Base-by-base conservation (phyloP, 208 protist species). In the Wallacemonas rigidus region DNA sequence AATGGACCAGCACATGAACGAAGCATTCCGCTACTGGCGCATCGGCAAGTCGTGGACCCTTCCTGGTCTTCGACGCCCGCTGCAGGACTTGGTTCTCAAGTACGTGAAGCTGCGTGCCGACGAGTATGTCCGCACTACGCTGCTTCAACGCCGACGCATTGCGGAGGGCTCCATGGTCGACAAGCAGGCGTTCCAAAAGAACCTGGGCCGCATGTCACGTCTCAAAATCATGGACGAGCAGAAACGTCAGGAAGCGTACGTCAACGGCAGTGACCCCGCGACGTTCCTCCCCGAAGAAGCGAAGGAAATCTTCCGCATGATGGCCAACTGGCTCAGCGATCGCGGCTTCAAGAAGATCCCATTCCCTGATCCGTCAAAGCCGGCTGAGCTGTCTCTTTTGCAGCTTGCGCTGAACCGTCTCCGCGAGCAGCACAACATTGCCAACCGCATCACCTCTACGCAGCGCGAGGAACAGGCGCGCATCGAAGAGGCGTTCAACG, bases 111-210 rank as follows among this genome's bases (percentile, higher is more conserved):
- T 97, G 54, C 99, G 99, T 81, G 98, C 99, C 2, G 99, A 99
- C 88, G 99, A 99, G 98, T 99, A 99, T 95, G 99, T 99, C 9
- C 98, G 99, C 63, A 95, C 98, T 0, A 94, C 99, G 35, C 99
- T 99, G 85, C 99, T 99, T 80, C 99, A 99, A 75, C 91, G 99
- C 41, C 98, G 99, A 79, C 94, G 98, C 57, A 99, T 99, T 71
- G 84, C 92, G 6, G 92, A 99, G 53, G 99, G 99, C 47, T 98
- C 98, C 54, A 99, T 98, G 40, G 98, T 99, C 5, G 99, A 99
- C 83, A 99, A 99, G 79, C 99, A 98, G 40, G 98, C 99, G n/a
- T 98, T 97, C 82, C 99, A 99, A 88, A 99, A 99, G 90, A 99
- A 99, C 83, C 87, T 99, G 1, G 99, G 99, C 48, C 93, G 99